These are phyloP conservation scores for Aspergillus sp. DNA, from an alignment of 2,329 filamentous ascomycete genomes.

Conservation along the genomic window DNA sequence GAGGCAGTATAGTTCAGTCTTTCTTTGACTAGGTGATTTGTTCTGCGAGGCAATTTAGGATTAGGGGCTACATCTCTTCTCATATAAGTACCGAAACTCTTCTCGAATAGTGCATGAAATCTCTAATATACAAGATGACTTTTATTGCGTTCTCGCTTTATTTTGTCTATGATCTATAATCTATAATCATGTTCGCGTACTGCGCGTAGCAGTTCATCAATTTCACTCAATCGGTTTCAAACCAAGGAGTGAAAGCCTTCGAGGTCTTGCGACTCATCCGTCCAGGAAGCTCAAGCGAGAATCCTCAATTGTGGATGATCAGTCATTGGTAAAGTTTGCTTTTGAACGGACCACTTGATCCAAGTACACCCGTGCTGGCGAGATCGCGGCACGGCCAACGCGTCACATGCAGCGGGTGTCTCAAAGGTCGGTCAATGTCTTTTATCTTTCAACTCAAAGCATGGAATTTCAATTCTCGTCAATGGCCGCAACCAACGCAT, in stretches of 20 bases:
- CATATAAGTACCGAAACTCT: too few relatives aligned
- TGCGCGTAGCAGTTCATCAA: not conserved
- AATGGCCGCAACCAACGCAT: constrained; percentile 63
- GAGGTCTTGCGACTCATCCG: not conserved
- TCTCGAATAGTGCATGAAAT: too few relatives aligned
- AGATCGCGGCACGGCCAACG: not conserved
- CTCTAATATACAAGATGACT: not conserved
- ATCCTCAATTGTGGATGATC: not conserved
- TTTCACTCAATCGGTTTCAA: not conserved
- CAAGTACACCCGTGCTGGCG: not conserved
- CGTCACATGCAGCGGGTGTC: not conserved
- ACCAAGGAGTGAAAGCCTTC: not conserved
- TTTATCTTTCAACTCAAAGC: not conserved
- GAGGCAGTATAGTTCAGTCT: too few relatives aligned
- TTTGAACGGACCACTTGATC: not conserved
- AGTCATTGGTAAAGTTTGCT: not conserved
- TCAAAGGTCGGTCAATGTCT: not conserved
- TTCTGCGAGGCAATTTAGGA: too few relatives aligned
- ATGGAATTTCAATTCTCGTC: not conserved
- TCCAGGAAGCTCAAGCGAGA: not conserved
- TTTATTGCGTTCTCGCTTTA: not conserved
- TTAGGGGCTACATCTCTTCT: too few relatives aligned
- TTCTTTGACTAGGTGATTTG: too few relatives aligned
- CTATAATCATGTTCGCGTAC: not conserved
- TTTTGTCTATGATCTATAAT: not conserved